Base-by-base conservation (phyloP, 495 filamentous ascomycete genomes). In the Penicillium steckii region DNA sequence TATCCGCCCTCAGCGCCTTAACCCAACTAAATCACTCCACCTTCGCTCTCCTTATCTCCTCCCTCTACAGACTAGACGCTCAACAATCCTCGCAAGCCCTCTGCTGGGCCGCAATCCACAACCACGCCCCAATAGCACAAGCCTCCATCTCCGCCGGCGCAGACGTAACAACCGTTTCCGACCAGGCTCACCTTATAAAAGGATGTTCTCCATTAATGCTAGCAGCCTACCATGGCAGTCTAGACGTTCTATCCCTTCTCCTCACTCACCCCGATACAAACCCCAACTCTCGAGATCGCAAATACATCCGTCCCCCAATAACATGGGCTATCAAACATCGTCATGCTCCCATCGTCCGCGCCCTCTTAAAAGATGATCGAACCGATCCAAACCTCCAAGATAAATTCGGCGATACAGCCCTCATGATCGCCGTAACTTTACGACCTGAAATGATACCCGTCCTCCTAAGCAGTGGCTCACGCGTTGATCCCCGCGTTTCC, bases 261-360 rank as follows among this genome's bases (percentile, higher is more conserved):
- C 47, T 65, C 3, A 13, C 46, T 17, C 13, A 44, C 15, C 41
- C 53, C 6, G 50, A 59, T 2, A 48, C 44, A 10, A 61, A 59
- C 25, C 56, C 58, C 3, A 66, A 66, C 35, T 38, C 26, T 9
- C 56, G 55, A 21, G 59, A 62, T 26, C 46, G 41, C 7, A 60
- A 60, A 42, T 40, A 46, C 19, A 53, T 63, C 30, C 59, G 65
- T 13, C 70, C 74, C 3, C 62, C 68, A 2, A 60, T 78, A 8
- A 67, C 63, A 17, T 75, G 66, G 64, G 74, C 73, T 15, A 60
- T 66, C 4, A 63, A 62, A 35, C 58, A 55, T 4, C 60, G 66
- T 13, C 48, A 75, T 33, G 23, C 24, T 4, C 46, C 12, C 12
- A 44, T 73, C n/a, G 69, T 68, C 3, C 65, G 56, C 22, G 27